phyloP scores from a whole-genome alignment of 257 asterid genomes.

The Rubia yunnanensis region DNA sequence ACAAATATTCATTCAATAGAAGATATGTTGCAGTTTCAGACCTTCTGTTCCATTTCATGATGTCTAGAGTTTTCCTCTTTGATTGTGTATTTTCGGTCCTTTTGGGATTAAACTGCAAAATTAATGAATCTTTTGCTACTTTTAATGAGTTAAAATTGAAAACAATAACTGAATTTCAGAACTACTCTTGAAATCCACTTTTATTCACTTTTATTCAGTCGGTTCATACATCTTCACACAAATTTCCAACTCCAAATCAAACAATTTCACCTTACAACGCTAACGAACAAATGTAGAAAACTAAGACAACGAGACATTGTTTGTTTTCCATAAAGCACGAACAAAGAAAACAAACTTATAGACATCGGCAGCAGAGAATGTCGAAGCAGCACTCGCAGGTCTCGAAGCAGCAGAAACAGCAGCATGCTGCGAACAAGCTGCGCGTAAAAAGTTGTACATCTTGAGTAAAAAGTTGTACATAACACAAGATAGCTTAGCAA shows the following conservation, averaged over 20 bases:
- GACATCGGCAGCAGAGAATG: conserved; percentile 18
- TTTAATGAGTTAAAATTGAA: not conserved
- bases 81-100: too few relatives aligned
- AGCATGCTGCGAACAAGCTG: conserved; percentile 27
- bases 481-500: too few relatives aligned
- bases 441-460: not conserved
- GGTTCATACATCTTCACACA: not conserved
- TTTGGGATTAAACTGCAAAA: not conserved
- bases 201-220: not conserved
- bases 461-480: not conserved
- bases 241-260: not conserved
- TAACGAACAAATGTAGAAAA: not conserved
- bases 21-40: not conserved
- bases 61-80: too few relatives aligned
- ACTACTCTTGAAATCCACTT: not conserved
- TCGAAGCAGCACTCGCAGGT: conserved; percentile 33
- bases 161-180: not conserved
- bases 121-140: too few relatives aligned
- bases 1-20: too few relatives aligned
- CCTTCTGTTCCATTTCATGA: too few relatives aligned
- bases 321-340: not conserved
- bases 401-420: conserved; percentile 36
- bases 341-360: not conserved
- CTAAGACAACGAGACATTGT: not conserved
- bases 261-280: not conserved